Evolutionary conservation across 2,329 filamentous ascomycete species (phyloP).

Genomic region (Diaporthe australafricana): DNA sequence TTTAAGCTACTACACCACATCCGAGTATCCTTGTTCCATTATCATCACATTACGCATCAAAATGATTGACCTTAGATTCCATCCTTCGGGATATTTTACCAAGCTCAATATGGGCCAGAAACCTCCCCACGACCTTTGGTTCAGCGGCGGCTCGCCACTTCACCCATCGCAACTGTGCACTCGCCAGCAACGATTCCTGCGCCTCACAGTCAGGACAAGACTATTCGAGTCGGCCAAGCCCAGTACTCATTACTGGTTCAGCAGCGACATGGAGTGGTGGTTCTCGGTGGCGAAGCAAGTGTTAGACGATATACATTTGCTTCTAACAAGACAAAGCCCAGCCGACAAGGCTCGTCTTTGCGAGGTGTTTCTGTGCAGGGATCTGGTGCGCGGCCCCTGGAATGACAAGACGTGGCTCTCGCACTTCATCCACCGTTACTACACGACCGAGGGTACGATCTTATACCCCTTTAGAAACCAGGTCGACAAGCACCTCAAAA

Average conservation of each 20-base stretch:
- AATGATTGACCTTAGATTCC: neutral
- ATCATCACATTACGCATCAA: neutral
- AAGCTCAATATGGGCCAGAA: neutral
- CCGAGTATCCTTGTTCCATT: too few relatives aligned
- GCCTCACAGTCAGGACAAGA: neutral
- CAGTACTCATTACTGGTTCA: constrained; percentile 9
- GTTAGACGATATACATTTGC: neutral
- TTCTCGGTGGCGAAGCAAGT: constrained; percentile 11
- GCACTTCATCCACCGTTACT: neutral
- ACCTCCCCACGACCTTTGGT: neutral
- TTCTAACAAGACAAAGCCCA: neutral
- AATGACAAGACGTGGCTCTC: neutral
- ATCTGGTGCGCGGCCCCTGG: neutral
- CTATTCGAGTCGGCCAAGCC: neutral
- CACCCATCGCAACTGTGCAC: neutral
- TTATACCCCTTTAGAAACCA: neutral
- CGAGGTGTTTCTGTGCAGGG: neutral
- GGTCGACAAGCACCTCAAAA: neutral
- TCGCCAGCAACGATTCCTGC: neutral
- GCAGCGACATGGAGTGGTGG: constrained; percentile 10
- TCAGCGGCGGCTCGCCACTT: neutral
- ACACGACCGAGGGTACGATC: neutral
- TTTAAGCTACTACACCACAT: too few relatives aligned
- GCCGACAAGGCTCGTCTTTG: too few relatives aligned
- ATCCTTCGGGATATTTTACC: neutral